These are phyloP conservation scores for Funneliformis caledonium DNA, from an alignment of 371 early-diverging fungal genomes.

Conservation along the genomic window DNA sequence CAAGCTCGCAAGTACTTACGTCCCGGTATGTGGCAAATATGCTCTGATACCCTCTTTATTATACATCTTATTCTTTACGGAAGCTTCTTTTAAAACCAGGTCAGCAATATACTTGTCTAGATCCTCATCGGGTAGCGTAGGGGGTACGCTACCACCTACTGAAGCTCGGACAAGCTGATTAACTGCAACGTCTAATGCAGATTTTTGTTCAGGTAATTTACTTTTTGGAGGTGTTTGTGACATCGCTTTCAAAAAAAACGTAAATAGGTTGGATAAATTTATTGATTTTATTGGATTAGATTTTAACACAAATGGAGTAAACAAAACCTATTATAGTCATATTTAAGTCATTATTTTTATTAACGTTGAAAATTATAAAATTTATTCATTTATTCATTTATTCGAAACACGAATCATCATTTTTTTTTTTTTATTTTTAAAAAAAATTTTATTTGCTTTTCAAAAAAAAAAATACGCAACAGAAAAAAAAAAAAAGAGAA, in stretches of 20 bases:
- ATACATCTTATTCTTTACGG: constrained; percentile 53
- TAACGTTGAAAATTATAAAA: too few relatives aligned
- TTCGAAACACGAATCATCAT: too few relatives aligned
- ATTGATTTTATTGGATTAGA: too few relatives aligned
- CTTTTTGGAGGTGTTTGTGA: neutral
- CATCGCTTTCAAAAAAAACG: neutral
- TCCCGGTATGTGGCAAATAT: constrained; percentile 45
- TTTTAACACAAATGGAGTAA: too few relatives aligned
- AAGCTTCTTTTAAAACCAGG: constrained; percentile 65
- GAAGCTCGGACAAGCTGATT: constrained; percentile 37
- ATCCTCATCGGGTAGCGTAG: constrained; percentile 46
- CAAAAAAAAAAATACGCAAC: too few relatives aligned
- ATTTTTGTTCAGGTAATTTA: constrained; percentile 15
- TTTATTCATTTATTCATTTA: too few relatives aligned
- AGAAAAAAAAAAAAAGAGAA: too few relatives aligned
- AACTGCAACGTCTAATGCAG: constrained; percentile 32
- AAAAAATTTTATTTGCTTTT: too few relatives aligned
- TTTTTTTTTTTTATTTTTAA: too few relatives aligned
- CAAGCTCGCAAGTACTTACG: constrained; percentile 5
- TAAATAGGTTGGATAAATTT: too few relatives aligned
- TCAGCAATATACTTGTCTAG: constrained; percentile 75
- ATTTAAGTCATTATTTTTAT: too few relatives aligned
- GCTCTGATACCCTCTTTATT: constrained; percentile 57
- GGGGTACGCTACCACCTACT: constrained; percentile 25
- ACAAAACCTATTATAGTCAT: too few relatives aligned